A percentile compares a stretch with the other conserved stretches of the same genome.
Evolutionary conservation across 805 yeast genomes (phyloP).

Genomic region (Debaryomyces tyrocola): DNA sequence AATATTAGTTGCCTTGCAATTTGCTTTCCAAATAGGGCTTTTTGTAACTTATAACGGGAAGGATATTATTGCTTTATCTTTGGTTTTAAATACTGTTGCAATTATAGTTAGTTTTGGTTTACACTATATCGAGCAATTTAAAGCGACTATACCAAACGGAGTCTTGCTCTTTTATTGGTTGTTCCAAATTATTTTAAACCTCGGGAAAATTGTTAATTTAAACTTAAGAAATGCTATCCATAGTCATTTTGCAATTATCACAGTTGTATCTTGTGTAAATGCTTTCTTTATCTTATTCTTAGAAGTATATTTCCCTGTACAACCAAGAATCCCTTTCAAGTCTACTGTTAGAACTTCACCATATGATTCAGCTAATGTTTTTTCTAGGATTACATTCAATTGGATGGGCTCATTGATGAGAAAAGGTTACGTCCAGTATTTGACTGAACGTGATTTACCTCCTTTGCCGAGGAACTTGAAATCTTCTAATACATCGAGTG

Average conservation of each 20-base stretch:
- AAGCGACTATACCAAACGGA: conserved; percentile 65
- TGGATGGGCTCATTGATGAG: conserved; percentile 91
- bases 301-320: conserved; percentile 43
- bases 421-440: conserved; percentile 65
- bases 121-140: conserved; percentile 72
- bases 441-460: conserved; percentile 69
- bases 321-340: conserved; percentile 23
- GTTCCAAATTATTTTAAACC: conserved; percentile 48
- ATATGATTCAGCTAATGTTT: conserved; percentile 61
- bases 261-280: conserved; percentile 36
- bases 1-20: conserved; percentile 36
- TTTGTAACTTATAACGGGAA: conserved; percentile 12
- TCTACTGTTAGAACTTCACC: conserved; percentile 33
- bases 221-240: conserved; percentile 32
- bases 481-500: conserved; percentile 50
- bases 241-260: conserved; percentile 20
- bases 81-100: conserved; percentile 35
- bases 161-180: conserved; percentile 77
- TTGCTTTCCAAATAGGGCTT: conserved; percentile 32
- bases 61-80: conserved; percentile 26
- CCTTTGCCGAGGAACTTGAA: conserved; percentile 68
- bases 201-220: conserved; percentile 44
- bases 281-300: conserved; percentile 41
- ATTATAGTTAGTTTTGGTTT: conserved; percentile 53
- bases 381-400: conserved; percentile 74